Percentiles rank a stretch among this genome's conserved stretches.
Conservation (phyloP, 2,329 filamentous ascomycete species). For the Domatiomyces catenatus region DNA sequence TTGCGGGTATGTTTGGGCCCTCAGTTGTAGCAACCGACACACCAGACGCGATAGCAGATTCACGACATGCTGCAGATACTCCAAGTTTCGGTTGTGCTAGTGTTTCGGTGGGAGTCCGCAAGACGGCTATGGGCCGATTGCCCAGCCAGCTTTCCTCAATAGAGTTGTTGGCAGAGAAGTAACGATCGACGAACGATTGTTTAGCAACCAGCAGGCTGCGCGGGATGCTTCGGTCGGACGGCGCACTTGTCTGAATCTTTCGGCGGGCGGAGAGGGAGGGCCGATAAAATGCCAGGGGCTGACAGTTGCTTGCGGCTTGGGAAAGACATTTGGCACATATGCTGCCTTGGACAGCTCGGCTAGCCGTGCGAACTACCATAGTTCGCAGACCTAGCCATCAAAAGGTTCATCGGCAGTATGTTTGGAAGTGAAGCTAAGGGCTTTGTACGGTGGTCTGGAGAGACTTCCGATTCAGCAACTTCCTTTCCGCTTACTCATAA, state of each 20-base stretch:
- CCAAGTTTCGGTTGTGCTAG: neutral
- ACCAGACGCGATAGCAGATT: neutral
- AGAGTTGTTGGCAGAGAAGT: constrained; percentile 18
- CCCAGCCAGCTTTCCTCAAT: constrained; percentile 17
- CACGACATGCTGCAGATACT: neutral
- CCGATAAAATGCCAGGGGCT: neutral
- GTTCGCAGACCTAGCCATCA: neutral
- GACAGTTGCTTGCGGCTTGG: neutral
- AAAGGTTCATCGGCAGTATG: neutral
- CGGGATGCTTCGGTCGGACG: neutral
- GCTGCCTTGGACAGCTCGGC: neutral
- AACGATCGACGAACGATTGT: constrained; percentile 14
- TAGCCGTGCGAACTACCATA: neutral
- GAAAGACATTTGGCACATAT: neutral
- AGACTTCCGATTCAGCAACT: no score
- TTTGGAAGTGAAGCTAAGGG: neutral
- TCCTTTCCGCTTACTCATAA: no score
- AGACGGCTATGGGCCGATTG: constrained; percentile 13
- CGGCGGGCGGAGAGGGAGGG: neutral
- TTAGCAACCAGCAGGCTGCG: neutral
- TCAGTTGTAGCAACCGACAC: neutral
- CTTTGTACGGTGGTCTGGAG: no score
- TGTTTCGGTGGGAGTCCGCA: constrained; percentile 9
- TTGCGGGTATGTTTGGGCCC: neutral
- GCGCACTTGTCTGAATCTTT: neutral